These are phyloP conservation scores for Auricularia sp. DNA, from an alignment of 768 basidiomycete species.

Conservation along the genomic window DNA sequence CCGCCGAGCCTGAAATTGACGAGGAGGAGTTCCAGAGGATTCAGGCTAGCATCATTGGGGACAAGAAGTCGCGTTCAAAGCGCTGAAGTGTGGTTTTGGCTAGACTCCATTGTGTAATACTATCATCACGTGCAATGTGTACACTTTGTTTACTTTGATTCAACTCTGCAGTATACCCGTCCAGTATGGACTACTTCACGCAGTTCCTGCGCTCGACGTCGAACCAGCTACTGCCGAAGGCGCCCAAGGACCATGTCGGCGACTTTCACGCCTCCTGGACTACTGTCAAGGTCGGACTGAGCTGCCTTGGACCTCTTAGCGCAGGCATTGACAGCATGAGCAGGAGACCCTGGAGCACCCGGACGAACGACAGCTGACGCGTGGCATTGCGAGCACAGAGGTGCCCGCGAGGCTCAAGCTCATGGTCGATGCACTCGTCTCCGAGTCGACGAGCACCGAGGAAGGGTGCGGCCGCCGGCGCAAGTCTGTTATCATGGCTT, in stretches of 20 bases:
- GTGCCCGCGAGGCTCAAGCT: conserved; percentile 67
- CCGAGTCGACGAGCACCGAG: conserved; percentile 76
- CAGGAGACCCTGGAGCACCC: conserved; percentile 80
- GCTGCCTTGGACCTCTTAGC: not conserved
- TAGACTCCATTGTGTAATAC: too few species aligned
- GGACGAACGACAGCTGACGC: conserved; percentile 78
- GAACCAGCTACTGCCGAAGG: conserved; percentile 38
- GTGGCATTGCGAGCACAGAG: conserved; percentile 71
- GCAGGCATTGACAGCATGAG: not conserved
- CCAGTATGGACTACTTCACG: conserved; percentile 73
- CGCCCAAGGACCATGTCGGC: conserved; percentile 51
- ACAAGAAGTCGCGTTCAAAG: conserved; percentile 19
- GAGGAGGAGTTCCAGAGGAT: conserved; percentile 56
- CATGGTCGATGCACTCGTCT: conserved; percentile 78
- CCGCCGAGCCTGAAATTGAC: conserved; percentile 45
- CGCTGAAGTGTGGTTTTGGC: not conserved
- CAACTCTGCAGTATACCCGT: not conserved
- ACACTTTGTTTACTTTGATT: not conserved
- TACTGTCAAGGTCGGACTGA: conserved; percentile 48
- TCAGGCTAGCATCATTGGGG: conserved; percentile 46
- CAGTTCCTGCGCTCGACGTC: conserved; percentile 51
- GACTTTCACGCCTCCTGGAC: conserved; percentile 75
- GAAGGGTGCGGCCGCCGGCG: conserved; percentile 56
- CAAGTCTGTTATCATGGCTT: conserved; percentile 4
- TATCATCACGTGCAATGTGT: not conserved